Evolutionary conservation across 805 yeast genomes (phyloP), one percentile per base, ranked within the genome.

Genomic region (Hanseniaspora mollemarum): DNA sequence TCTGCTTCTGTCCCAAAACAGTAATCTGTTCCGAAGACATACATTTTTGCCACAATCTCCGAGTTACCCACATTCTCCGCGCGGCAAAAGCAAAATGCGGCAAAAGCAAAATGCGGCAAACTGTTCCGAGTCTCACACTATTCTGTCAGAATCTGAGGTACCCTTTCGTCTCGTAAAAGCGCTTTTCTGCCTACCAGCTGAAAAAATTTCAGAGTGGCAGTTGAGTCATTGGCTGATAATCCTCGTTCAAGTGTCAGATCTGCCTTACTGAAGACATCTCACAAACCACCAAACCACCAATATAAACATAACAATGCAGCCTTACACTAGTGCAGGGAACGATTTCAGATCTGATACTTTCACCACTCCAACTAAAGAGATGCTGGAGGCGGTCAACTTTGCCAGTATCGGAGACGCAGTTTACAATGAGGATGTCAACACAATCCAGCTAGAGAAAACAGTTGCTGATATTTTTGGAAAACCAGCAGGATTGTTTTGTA

Each of bases 321-420:
- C 52, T 26, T 56, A 56, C 43, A 39, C 43, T 2, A 40, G 55
- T 15, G 57, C 67, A 3, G 49, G 54, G 19, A 71, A 71, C 60
- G 78, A 74, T 53, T 74, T 72, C 59, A 64, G 77, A 62, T 71
- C 86, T 62, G 97, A 88, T 64, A 88, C 96, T 1, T 86, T 87
- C 73, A 87, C 96, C 3, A 83, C 84, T 12, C 96, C 96, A 21
- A 78, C 95, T 0, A 68, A 70, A 31, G 70, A 76, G 37, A 86
- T 87, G 90, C 62, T 83, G 18, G 71, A 74, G 52, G 78, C 87
- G 42, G 78, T 76, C 42, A 46, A 70, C 25, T 57, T 62, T 5
- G 75, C 84, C 26, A 67, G 88, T 1, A 71, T 76, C 43, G 96
- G 96, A 40, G 96, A 88, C 61, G 75, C 90, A 9, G 96, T 88